These are phyloP conservation scores for Cutaneotrichosporon sp. DNA, from an alignment of 1,284 basidiomycete genomes.

Conservation along the genomic window DNA sequence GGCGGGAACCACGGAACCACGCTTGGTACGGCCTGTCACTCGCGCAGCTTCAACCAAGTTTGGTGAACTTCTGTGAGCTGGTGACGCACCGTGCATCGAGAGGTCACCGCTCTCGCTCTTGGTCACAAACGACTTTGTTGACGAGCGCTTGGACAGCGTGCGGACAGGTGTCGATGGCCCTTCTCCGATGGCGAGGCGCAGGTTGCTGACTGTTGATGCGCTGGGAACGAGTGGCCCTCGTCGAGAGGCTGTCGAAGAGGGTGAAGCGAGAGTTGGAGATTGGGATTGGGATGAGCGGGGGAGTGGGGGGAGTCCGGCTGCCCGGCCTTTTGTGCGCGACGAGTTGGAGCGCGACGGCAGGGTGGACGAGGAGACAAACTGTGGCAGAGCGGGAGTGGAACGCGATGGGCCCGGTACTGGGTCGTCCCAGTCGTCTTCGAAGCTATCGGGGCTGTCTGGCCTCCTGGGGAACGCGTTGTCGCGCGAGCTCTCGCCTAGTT, in stretches of 20 bases:
- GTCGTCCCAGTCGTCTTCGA: slow-evolving; percentile 22
- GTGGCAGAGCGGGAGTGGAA: neutral
- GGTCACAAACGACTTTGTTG: neutral
- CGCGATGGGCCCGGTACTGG: slow-evolving; percentile 13
- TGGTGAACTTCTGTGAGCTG: slow-evolving; percentile 11
- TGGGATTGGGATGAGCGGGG: slow-evolving; percentile 14
- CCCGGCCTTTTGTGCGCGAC: neutral
- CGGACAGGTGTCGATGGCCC: neutral
- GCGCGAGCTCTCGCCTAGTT: slow-evolving; percentile 3
- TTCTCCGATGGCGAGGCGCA: neutral
- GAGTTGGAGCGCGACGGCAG: slow-evolving; percentile 6
- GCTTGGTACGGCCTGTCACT: neutral
- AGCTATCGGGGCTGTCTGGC: slow-evolving; percentile 12
- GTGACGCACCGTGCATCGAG: slow-evolving; percentile 3
- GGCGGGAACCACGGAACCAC: neutral
- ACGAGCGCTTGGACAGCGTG: slow-evolving; percentile 4
- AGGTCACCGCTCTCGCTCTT: slow-evolving; percentile 5
- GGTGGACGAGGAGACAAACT: neutral
- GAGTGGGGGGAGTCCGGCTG: slow-evolving; percentile 3
- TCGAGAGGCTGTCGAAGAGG: neutral
- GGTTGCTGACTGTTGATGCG: neutral
- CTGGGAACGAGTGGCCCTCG: neutral
- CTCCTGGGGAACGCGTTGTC: neutral
- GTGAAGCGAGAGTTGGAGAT: slow-evolving; percentile 7
- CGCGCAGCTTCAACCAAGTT: slow-evolving; percentile 2